These are phyloP conservation scores for Wickerhamiella galacta DNA, from an alignment of 805 yeast species.

Conservation along the genomic window DNA sequence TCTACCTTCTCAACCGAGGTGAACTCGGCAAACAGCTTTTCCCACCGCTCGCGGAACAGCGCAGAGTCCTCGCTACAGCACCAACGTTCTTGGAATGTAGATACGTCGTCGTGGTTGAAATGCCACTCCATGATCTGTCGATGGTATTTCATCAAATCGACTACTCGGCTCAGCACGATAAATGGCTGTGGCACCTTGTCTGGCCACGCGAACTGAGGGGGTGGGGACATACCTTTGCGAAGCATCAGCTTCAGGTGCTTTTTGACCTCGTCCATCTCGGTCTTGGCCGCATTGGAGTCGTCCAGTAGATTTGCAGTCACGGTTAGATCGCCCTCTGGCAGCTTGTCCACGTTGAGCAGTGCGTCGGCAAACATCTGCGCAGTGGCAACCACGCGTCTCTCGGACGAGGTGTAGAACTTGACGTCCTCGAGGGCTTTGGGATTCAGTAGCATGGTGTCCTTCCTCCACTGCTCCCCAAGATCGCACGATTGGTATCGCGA, in stretches of 20 bases:
- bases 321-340: slow-evolving; percentile 63
- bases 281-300: slow-evolving; percentile 96
- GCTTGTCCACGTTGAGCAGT: slow-evolving; percentile 48
- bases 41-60: slow-evolving; percentile 92
- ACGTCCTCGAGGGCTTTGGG: slow-evolving; percentile 73
- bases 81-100: slow-evolving; percentile 64
- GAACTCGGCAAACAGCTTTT: slow-evolving; percentile 83
- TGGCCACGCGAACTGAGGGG: slow-evolving; percentile 98
- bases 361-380: slow-evolving; percentile 79
- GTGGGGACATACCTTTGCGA: slow-evolving; percentile 92
- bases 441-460: slow-evolving; percentile 74
- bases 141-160: slow-evolving; percentile 88
- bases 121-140: slow-evolving; percentile 68
- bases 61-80: slow-evolving; percentile 93
- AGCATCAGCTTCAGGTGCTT: slow-evolving; percentile 87
- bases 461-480: slow-evolving; percentile 89
- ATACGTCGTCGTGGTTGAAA: slow-evolving; percentile 48
- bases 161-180: slow-evolving; percentile 81
- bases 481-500: slow-evolving; percentile 89
- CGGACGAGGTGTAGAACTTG: slow-evolving; percentile 78
- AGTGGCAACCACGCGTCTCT: slow-evolving; percentile 83
- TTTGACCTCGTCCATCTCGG: slow-evolving; percentile 92
- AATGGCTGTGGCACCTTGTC: slow-evolving; percentile 96
- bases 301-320: slow-evolving; percentile 83
- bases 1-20: slow-evolving; percentile 87